These are phyloP conservation scores for Paraconiothyrium brasiliense DNA, from an alignment of 2,329 filamentous ascomycete genomes.

Conservation along the genomic window DNA sequence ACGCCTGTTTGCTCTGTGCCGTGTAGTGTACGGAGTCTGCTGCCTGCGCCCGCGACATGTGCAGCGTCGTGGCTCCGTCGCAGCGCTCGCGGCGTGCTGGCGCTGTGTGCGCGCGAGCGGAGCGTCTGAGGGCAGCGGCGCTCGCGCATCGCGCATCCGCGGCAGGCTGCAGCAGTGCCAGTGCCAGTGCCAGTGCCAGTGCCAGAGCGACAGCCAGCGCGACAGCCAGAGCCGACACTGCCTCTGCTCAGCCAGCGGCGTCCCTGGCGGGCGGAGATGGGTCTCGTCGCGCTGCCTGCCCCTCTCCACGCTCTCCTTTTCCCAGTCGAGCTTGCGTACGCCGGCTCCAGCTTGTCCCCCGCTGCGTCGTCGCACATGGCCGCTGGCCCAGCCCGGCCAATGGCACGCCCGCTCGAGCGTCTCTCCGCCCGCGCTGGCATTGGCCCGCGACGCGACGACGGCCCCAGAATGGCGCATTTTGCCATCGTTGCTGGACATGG, in stretches of 20 bases:
- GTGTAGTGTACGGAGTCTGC: neutral
- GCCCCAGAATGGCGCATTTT: conserved; percentile 20
- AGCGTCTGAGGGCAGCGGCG: neutral
- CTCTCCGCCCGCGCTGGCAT: conserved; percentile 14
- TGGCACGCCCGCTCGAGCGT: too few relatives aligned
- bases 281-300: neutral
- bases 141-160: neutral
- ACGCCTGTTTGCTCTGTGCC: conserved; percentile 6
- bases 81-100: neutral
- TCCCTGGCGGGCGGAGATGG: neutral
- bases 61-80: neutral
- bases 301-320: conserved; percentile 7
- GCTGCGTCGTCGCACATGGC: neutral
- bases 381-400: conserved; percentile 19
- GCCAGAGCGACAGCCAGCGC: neutral
- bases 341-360: conserved; percentile 5
- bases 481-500: conserved; percentile 13
- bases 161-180: conserved; percentile 8
- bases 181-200: neutral
- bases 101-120: neutral
- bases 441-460: neutral
- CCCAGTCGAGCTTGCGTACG: conserved; percentile 4
- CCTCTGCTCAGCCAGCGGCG: conserved; percentile 15
- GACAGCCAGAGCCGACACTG: conserved; percentile 4
- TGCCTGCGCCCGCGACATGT: neutral